phyloP scores from a whole-genome alignment of 257 asterid genomes.

The Voacanga thouarsii region DNA sequence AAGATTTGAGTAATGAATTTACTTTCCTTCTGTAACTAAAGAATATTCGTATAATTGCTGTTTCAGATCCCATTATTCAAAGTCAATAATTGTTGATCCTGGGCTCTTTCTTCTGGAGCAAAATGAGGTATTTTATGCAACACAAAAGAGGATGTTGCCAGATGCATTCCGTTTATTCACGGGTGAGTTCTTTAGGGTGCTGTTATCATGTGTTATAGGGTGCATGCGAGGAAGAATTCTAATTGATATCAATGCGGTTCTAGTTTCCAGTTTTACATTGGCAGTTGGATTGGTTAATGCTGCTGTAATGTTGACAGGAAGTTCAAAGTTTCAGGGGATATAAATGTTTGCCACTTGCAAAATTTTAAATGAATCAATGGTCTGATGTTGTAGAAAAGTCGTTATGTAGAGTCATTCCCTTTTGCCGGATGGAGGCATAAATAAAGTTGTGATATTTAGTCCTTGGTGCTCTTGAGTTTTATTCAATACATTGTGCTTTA shows the following conservation, averaged over 20 bases:
- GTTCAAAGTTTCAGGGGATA: background rate
- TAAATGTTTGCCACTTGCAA: background rate
- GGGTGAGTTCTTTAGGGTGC: slow-evolving; percentile 40
- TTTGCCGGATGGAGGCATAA: no score
- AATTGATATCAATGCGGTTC: background rate
- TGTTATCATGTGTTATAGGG: background rate
- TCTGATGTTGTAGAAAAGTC: background rate
- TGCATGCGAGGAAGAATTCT: background rate
- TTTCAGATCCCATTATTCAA: slow-evolving; percentile 68
- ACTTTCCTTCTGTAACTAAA: background rate
- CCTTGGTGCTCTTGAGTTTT: no score
- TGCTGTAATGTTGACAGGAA: background rate
- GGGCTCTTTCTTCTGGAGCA: slow-evolving; percentile 66
- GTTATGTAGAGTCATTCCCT: no score
- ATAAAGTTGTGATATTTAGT: no score
- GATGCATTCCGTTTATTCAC: slow-evolving; percentile 74
- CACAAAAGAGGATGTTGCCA: slow-evolving; percentile 79
- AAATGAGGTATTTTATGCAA: slow-evolving; percentile 69
- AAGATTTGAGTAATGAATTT: background rate
- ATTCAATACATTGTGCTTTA: no score
- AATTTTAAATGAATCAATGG: background rate
- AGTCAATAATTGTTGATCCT: slow-evolving; percentile 88
- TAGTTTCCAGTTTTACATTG: background rate
- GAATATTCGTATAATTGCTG: background rate
- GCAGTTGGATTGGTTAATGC: background rate